Percentiles rank a stretch among this genome's conserved stretches.
Conservation (phyloP, 225 moss, liverwort and hornwort species). For the Pleurozium schreberi region DNA sequence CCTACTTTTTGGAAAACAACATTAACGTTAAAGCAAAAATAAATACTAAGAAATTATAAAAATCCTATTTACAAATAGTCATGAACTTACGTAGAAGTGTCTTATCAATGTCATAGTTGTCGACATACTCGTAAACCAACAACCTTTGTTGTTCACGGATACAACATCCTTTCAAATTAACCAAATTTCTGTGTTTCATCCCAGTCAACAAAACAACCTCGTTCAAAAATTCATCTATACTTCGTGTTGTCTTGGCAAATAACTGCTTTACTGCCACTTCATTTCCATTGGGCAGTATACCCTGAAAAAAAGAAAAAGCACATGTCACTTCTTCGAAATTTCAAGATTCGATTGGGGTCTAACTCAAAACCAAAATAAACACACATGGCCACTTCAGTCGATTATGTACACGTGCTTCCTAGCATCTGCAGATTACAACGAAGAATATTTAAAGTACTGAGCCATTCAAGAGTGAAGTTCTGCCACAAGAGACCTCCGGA, state of each 20-base stretch:
- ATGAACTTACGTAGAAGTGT: not conserved
- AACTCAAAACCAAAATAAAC: too few relatives aligned
- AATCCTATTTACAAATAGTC: not conserved
- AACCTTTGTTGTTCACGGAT: constrained; percentile 9
- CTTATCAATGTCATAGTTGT: constrained; percentile 25
- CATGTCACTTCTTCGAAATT: not conserved
- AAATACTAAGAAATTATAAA: not conserved
- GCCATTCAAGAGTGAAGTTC: not conserved
- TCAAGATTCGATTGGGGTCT: too few relatives aligned
- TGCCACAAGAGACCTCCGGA: too few relatives aligned
- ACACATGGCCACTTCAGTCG: too few relatives aligned
- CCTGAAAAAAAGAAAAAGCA: not conserved
- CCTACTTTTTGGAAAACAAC: rapidly evolving
- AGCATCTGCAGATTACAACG: not conserved
- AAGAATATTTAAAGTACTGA: not conserved
- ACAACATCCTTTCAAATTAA: constrained; percentile 40
- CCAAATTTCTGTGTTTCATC: constrained; percentile 24
- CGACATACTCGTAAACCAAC: constrained; percentile 38
- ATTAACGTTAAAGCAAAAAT: rapidly evolving
- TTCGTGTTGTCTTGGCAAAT: not conserved
- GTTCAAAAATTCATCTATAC: constrained; percentile 23
- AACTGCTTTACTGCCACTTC: constrained; percentile 5
- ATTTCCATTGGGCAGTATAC: not conserved
- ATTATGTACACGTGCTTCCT: too few relatives aligned
- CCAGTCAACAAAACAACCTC: constrained; percentile 32